phyloP scores from a whole-genome alignment of 2,329 filamentous ascomycete genomes.

The Phyllosticta ampelicida region DNA sequence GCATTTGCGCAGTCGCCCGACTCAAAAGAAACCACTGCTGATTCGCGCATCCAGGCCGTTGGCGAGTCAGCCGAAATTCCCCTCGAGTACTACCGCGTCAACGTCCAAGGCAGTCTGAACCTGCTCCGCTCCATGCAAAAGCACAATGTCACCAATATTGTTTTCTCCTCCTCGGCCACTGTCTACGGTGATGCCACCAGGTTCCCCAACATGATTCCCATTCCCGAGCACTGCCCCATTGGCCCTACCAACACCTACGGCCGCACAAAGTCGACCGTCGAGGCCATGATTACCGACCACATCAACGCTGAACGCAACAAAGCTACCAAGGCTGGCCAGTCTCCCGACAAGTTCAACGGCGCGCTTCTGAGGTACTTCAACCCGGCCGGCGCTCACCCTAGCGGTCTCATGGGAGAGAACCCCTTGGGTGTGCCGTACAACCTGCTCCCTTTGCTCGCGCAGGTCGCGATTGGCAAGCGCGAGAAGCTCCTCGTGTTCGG shows the following conservation, averaged over 20 bases:
- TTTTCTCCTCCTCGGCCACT: slow-evolving; percentile 96
- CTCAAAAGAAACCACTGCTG: slow-evolving; percentile 8
- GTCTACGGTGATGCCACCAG: slow-evolving; percentile 97
- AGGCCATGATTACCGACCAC: slow-evolving; percentile 83
- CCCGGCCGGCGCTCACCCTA: slow-evolving; percentile 87
- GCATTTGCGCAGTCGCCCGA: slow-evolving; percentile 17
- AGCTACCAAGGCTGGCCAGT: slow-evolving; percentile 66
- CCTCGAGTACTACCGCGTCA: slow-evolving; percentile 95
- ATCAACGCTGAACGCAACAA: slow-evolving; percentile 80
- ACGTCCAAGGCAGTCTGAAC: slow-evolving; percentile 83
- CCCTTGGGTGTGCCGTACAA: slow-evolving; percentile 94
- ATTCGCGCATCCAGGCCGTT: slow-evolving; percentile 57
- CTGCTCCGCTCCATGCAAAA: slow-evolving; percentile 79
- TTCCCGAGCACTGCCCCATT: slow-evolving; percentile 91
- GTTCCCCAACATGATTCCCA: slow-evolving; percentile 96
- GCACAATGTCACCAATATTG: slow-evolving; percentile 89
- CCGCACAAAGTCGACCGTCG: slow-evolving; percentile 87
- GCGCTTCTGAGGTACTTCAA: slow-evolving; percentile 96
- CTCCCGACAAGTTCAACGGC: slow-evolving; percentile 66
- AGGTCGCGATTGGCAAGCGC: slow-evolving; percentile 90
- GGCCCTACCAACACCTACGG: slow-evolving; percentile 97
- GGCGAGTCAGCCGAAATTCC: slow-evolving; percentile 91
- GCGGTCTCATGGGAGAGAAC: slow-evolving; percentile 96
- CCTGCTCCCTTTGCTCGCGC: slow-evolving; percentile 82
- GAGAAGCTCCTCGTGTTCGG: slow-evolving; percentile 93